Evolutionary conservation across 805 yeast genomes (phyloP).

Genomic region (Candida broadrunensis): DNA sequence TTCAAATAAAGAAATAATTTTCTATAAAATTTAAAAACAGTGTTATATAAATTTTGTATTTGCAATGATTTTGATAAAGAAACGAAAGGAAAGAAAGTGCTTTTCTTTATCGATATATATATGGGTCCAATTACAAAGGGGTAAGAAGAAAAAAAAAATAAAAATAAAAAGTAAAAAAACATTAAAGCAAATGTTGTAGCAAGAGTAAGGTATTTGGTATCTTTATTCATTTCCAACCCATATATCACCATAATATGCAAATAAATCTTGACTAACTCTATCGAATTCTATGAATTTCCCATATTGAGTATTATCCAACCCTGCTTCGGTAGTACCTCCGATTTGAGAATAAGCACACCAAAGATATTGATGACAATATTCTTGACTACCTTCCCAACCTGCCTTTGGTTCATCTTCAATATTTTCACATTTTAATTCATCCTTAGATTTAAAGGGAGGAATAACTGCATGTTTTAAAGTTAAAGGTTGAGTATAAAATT

Average conservation of each 20-base stretch:
- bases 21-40: no score
- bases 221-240: constrained; percentile 46
- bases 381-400: constrained; percentile 50
- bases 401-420: constrained; percentile 43
- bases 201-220: no score
- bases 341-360: constrained; percentile 62
- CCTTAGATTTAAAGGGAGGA: constrained; percentile 48
- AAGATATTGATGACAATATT: constrained; percentile 50
- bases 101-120: no score
- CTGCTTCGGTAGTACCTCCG: constrained; percentile 42
- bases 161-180: no score
- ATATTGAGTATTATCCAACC: constrained; percentile 31
- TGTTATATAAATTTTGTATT: no score
- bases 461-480: constrained; percentile 13
- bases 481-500: constrained; percentile 30
- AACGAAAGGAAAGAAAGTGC: no score
- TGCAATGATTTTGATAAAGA: no score
- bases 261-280: constrained; percentile 22
- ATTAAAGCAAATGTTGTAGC: no score
- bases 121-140: no score
- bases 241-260: constrained; percentile 44
- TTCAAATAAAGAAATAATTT: no score
- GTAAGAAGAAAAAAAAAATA: no score
- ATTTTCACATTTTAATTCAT: constrained; percentile 24
- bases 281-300: constrained; percentile 46